phyloP scores from a whole-genome alignment of 1,284 basidiomycete species.

The Spongispora temasekensis region DNA sequence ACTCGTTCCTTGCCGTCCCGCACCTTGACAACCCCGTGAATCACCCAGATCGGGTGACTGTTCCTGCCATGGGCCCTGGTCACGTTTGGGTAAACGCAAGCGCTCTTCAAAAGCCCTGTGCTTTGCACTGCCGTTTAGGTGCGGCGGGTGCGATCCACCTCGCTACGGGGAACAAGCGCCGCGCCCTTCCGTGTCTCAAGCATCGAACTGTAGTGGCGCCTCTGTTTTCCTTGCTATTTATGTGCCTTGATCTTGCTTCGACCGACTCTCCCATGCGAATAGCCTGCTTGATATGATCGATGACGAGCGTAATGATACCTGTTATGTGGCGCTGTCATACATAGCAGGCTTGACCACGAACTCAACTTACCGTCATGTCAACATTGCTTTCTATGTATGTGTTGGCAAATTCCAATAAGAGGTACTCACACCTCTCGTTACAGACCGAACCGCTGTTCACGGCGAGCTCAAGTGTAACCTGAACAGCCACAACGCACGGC shows the following conservation, averaged over 20 bases:
- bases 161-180: constrained; percentile 5
- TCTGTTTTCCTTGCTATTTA: neutral
- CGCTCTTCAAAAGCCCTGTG: neutral
- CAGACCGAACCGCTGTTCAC: neutral
- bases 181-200: neutral
- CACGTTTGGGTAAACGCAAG: constrained; percentile 1
- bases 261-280: neutral
- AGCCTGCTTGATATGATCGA: neutral
- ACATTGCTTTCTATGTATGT: constrained; percentile 5
- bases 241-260: neutral
- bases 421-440: too few species aligned
- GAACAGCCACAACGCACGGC: neutral
- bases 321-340: neutral
- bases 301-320: neutral
- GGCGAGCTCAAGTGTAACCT: neutral
- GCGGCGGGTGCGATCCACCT: constrained; percentile 3
- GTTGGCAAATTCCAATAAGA: neutral
- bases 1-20: constrained; percentile 1
- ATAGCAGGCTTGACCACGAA: neutral
- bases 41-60: constrained; percentile 1
- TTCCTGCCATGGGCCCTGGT: neutral
- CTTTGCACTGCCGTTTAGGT: constrained; percentile 10
- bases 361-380: neutral
- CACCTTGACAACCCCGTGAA: constrained; percentile 1
- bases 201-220: neutral